Base-by-base conservation (phyloP, 805 yeast genomes). In the Candida schatavii region DNA sequence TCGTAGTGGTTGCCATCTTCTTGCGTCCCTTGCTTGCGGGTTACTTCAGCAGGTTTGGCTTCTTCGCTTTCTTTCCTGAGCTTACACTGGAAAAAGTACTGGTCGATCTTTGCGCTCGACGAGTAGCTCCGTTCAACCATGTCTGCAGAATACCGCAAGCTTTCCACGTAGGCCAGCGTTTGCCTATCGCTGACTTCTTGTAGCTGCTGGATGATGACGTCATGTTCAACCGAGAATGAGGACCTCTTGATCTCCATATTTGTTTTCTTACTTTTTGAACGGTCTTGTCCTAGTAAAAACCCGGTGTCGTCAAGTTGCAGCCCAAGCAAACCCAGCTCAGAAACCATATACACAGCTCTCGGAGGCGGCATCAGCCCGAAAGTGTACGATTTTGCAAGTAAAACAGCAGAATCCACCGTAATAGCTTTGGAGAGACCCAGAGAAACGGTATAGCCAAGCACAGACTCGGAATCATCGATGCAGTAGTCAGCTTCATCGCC, bases 1-100 rank as follows among this genome's bases (percentile, higher is more conserved):
- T 81, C 87, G 49, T 78, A 77, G 55, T 81, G 86, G 48, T 56
- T 65, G 3, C 70, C 72, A n/a, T 51, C 34, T 41, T 23, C 27
- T 7, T 23, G 27, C 27, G 7, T 23, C 10, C 27, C 27, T 7
- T 11, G 65, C 65, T 44, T 80, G n/a, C 60, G 58, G 9, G 46
- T 35, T 10, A 39, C 27, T 7, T 11, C 27, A 11, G 55, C 63
- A 5, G 68, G 69, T 4, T 52, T 34, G 4, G 50, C 59, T 41
- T 42, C 47, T 40, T 51, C 47, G 3, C 27, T 20, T 27, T 52
- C 60, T 5, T 38, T 44, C 22, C 46, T 47, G 10, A 51, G 6
- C 37, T 48, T 47, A 3, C 64, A 66, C 46, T 66, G 70, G 39
- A 28, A 43, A 36, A 66, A 65, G 43, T 64, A 61, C 27, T 23